phyloP scores from a whole-genome alignment of 345 rosid species.

The Camelina laxa region DNA sequence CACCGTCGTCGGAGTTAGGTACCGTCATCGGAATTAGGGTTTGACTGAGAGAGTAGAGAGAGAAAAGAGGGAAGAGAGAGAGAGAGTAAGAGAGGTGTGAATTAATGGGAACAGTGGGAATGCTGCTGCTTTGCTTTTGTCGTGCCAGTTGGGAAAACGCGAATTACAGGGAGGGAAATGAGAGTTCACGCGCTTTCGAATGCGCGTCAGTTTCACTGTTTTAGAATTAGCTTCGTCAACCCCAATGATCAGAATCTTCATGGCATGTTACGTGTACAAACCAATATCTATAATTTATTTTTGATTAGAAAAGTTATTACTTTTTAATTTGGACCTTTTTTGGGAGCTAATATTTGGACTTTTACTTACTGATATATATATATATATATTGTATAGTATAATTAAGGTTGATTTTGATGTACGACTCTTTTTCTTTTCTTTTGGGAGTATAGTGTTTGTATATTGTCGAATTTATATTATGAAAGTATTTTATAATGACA shows the following conservation, averaged over 20 bases:
- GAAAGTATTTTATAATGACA: not conserved
- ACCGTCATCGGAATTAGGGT: conserved; percentile 62
- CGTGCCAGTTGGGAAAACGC: conserved; percentile 43
- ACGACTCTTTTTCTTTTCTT: not conserved
- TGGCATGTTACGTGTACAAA: conserved; percentile 47
- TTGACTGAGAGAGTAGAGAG: conserved; percentile 25
- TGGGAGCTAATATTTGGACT: conserved; percentile 1
- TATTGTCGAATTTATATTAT: not conserved
- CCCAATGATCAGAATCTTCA: conserved; percentile 42
- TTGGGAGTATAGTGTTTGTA: not conserved
- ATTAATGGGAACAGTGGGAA: conserved; percentile 22
- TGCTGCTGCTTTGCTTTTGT: conserved; percentile 1
- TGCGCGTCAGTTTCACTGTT: conserved; percentile 21
- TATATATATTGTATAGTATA: not conserved
- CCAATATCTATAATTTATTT: not conserved
- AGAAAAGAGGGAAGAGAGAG: not conserved
- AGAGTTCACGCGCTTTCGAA: conserved; percentile 19
- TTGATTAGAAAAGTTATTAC: not conserved
- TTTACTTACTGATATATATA: not conserved
- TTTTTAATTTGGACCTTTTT: not conserved
- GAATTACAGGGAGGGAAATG: conserved; percentile 40
- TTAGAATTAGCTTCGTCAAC: conserved; percentile 9
- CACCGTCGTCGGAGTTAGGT: conserved; percentile 50
- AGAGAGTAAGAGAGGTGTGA: conserved; percentile 21
- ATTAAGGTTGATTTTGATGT: not conserved